Evolutionary conservation across 805 yeast genomes (phyloP).

Genomic region (Schwanniomyces sp.): DNA sequence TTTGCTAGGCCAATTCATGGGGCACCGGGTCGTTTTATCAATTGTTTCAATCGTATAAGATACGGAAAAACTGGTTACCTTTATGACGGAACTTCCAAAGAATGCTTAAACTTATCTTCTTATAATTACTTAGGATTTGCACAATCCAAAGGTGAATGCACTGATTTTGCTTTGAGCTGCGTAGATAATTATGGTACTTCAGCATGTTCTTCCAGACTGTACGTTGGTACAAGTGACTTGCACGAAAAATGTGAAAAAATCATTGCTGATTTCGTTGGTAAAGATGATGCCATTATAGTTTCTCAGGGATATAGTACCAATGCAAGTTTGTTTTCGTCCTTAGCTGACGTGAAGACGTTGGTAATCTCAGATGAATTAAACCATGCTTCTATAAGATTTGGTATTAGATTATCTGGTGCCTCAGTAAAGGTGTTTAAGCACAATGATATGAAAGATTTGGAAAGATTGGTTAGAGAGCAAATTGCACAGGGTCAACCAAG

Average conservation of each 20-base stretch:
- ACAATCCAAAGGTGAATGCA: conserved; percentile 89
- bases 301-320: conserved; percentile 97
- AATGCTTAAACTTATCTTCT: conserved; percentile 82
- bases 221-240: conserved; percentile 73
- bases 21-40: conserved; percentile 91
- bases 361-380: conserved; percentile 93
- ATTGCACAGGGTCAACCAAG: conserved; percentile 94
- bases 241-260: conserved; percentile 73
- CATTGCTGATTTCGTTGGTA: conserved; percentile 85
- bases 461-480: conserved; percentile 73
- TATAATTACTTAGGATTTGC: conserved; percentile 97
- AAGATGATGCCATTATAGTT: conserved; percentile 81
- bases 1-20: conserved; percentile 96
- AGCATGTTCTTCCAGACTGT: conserved; percentile 73
- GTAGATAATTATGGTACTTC: conserved; percentile 74
- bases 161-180: conserved; percentile 67
- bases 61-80: conserved; percentile 64
- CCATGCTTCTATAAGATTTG: conserved; percentile 94
- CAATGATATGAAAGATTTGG: conserved; percentile 82
- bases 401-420: conserved; percentile 90
- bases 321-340: conserved; percentile 78
- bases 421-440: conserved; percentile 90
- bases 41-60: conserved; percentile 77
- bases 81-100: conserved; percentile 72
- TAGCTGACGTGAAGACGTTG: conserved; percentile 83